Evolutionary conservation across 768 basidiomycete species (phyloP).

Genomic region (Fomitopsis pulvina): DNA sequence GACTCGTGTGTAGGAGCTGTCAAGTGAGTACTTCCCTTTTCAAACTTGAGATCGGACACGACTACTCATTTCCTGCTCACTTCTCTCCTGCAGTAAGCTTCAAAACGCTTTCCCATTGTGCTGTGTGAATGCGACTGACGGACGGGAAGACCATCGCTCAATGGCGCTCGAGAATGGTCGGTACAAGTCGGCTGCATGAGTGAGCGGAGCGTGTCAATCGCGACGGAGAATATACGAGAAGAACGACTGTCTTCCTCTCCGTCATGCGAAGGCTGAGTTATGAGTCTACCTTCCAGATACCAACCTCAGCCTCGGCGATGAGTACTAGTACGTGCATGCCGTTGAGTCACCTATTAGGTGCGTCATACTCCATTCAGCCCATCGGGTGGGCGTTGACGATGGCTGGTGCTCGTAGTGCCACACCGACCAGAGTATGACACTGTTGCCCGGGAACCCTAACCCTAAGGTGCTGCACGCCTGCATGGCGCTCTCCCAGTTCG

Average conservation of each 20-base stretch:
- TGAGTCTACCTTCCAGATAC: slow-evolving; percentile 41
- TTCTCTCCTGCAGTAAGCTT: slow-evolving; percentile 62
- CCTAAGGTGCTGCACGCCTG: slow-evolving; percentile 46
- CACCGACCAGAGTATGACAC: slow-evolving; percentile 64
- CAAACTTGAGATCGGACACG: too few species aligned
- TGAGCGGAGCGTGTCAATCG: slow-evolving; percentile 21
- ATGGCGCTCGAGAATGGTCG: slow-evolving; percentile 80
- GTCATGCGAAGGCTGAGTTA: too few species aligned
- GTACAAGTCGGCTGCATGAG: slow-evolving; percentile 81
- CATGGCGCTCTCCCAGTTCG: slow-evolving; percentile 44
- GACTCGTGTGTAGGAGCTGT: too few species aligned
- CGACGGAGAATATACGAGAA: not conserved
- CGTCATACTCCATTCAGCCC: not conserved
- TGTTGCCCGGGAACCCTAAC: slow-evolving; percentile 43
- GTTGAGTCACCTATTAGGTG: slow-evolving; percentile 70
- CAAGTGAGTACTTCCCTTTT: too few species aligned
- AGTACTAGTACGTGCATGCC: slow-evolving; percentile 70
- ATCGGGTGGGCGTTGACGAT: not conserved
- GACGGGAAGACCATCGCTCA: slow-evolving; percentile 49
- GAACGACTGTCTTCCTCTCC: not conserved
- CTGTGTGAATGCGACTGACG: not conserved
- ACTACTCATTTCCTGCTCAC: too few species aligned
- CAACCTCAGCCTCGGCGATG: slow-evolving; percentile 52
- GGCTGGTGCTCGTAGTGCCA: slow-evolving; percentile 48
- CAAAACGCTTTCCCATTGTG: too few species aligned